These are phyloP conservation scores for Candida sanyaensis DNA, from an alignment of 1,139 yeast genomes.

Conservation along the genomic window DNA sequence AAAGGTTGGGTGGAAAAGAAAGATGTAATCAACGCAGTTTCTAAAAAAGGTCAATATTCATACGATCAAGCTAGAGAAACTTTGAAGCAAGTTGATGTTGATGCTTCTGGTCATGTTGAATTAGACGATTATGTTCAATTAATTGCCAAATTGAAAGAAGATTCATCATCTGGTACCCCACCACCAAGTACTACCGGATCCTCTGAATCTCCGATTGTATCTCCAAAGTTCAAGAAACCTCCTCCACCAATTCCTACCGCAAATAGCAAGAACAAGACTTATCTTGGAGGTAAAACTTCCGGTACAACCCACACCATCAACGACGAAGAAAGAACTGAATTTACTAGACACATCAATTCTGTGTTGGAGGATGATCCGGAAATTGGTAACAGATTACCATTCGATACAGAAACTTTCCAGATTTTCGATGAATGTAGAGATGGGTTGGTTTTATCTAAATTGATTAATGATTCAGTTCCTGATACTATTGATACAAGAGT, in stretches of 20 bases:
- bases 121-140: constrained; percentile 93
- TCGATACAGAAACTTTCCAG: constrained; percentile 93
- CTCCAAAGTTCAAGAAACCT: constrained; percentile 21
- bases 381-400: constrained; percentile 83
- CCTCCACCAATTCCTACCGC: constrained; percentile 47
- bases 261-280: constrained; percentile 68
- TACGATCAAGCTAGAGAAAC: constrained; percentile 96
- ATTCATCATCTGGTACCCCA: constrained; percentile 22
- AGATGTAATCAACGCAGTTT: constrained; percentile 80
- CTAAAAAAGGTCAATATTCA: constrained; percentile 75
- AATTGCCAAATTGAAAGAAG: constrained; percentile 67
- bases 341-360: constrained; percentile 92
- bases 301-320: constrained; percentile 97
- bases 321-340: constrained; percentile 95
- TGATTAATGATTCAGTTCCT: constrained; percentile 96
- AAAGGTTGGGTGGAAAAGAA: constrained; percentile 96
- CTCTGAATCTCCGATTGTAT: constrained; percentile 21
- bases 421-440: constrained; percentile 96
- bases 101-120: constrained; percentile 96
- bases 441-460: constrained; percentile 88
- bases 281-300: constrained; percentile 73
- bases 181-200: constrained; percentile 18
- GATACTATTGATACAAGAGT: constrained; percentile 99
- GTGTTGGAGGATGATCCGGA: constrained; percentile 90
- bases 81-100: constrained; percentile 85